Percentiles rank a stretch among this genome's conserved stretches.
Conservation (phyloP, 345 rosid genomes). For the Citrus reticulata region DNA sequence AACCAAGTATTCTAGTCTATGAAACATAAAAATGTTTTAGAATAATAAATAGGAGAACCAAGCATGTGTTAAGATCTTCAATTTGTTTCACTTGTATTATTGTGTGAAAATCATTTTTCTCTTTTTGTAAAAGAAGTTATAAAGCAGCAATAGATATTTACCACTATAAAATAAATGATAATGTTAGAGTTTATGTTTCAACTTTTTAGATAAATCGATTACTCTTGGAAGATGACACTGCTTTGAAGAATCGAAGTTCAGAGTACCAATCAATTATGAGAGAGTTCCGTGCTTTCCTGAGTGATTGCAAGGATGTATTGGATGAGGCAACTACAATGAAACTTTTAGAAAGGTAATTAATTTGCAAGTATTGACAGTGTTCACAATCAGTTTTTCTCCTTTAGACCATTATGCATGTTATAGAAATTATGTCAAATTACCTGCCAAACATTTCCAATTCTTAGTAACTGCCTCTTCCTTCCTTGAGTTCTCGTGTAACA, state of each 20-base stretch:
- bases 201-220: slow-evolving; percentile 71
- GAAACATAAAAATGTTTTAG: background rate
- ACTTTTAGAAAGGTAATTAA: slow-evolving; percentile 82
- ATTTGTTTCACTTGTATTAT: slow-evolving; percentile 7
- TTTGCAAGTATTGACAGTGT: background rate
- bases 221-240: slow-evolving; percentile 93
- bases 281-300: slow-evolving; percentile 92
- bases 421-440: background rate
- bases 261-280: slow-evolving; percentile 79
- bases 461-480: background rate
- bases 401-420: background rate
- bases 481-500: background rate
- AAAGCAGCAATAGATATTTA: background rate
- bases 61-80: background rate
- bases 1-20: background rate
- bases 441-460: background rate
- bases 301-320: slow-evolving; percentile 93
- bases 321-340: slow-evolving; percentile 99
- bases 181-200: slow-evolving; percentile 2
- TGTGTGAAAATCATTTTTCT: slow-evolving; percentile 1
- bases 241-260: slow-evolving; percentile 70
- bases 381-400: slow-evolving; percentile 6
- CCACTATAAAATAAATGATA: background rate
- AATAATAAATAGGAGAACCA: background rate
- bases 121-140: slow-evolving; percentile 2